A percentile compares a stretch with the other conserved stretches of the same genome.
phyloP scores from a whole-genome alignment of 345 rosid genomes.

The Firmiana major region DNA sequence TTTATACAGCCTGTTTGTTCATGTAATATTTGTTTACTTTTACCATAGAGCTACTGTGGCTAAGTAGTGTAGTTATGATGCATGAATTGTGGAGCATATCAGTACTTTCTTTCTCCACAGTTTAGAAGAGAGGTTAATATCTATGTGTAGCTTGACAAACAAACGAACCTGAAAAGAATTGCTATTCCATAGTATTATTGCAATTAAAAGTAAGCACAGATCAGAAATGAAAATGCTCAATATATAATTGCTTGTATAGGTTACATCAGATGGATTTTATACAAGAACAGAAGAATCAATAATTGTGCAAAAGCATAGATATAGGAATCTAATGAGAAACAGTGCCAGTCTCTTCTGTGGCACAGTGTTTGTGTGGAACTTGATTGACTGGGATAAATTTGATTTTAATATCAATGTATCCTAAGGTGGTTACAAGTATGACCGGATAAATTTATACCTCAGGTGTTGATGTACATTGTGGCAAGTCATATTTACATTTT shows the following conservation, averaged over 20 bases:
- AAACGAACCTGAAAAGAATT: neutral
- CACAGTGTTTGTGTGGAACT: neutral
- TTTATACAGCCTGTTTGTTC: neutral
- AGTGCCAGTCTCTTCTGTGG: neutral
- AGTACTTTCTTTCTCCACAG: neutral
- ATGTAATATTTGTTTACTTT: neutral
- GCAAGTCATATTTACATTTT: neutral
- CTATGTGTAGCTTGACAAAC: constrained; percentile 5
- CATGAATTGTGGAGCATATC: neutral
- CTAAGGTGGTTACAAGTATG: neutral
- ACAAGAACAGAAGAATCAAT: neutral
- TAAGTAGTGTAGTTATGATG: neutral
- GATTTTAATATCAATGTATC: neutral
- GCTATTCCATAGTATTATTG: neutral
- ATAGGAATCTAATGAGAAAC: neutral
- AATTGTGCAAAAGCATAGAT: neutral
- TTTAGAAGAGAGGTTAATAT: neutral
- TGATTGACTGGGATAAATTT: neutral
- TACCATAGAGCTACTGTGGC: neutral
- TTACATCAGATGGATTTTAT: neutral
- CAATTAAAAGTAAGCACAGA: neutral
- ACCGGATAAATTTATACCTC: neutral
- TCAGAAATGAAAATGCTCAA: neutral
- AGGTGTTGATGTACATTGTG: neutral
- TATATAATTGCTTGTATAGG: neutral